Conservation (phyloP, 768 basidiomycete genomes). For the Mrakia frigida region DNA sequence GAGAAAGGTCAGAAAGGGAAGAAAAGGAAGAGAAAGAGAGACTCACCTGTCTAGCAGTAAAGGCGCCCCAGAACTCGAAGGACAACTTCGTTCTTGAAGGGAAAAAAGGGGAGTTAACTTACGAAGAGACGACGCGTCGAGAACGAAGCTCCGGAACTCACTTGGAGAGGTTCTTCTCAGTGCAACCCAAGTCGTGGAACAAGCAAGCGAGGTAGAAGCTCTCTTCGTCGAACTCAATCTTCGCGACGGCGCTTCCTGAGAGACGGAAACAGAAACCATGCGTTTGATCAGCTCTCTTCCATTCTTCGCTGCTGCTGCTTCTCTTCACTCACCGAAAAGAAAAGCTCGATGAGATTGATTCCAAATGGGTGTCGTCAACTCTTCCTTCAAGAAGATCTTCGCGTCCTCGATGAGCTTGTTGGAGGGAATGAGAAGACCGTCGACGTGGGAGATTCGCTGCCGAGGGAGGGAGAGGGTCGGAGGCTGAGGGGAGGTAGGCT, state of each 20-base stretch:
- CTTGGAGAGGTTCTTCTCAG: slow-evolving; percentile 33
- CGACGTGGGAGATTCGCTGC: slow-evolving; percentile 47
- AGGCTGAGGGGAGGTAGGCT: slow-evolving; percentile 49
- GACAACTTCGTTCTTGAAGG: slow-evolving; percentile 54
- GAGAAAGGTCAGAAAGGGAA: background rate
- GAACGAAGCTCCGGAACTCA: background rate
- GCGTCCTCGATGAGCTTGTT: slow-evolving; percentile 47
- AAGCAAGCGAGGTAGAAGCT: slow-evolving; percentile 54
- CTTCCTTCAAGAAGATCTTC: slow-evolving; percentile 47
- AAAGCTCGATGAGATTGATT: slow-evolving; percentile 54
- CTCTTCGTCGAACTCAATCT: slow-evolving; percentile 49
- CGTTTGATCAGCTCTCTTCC: background rate
- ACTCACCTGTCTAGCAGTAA: slow-evolving; percentile 50
- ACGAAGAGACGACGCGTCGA: background rate
- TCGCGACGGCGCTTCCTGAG: slow-evolving; percentile 51
- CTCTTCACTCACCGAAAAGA: slow-evolving; percentile 49
- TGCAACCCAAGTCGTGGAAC: slow-evolving; percentile 55
- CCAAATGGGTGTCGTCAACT: slow-evolving; percentile 50
- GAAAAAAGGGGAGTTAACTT: background rate
- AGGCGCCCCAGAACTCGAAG: slow-evolving; percentile 57
- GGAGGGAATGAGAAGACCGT: slow-evolving; percentile 49
- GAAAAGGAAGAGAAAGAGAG: background rate
- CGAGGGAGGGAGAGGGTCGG: slow-evolving; percentile 49
- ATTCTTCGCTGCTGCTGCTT: no score
- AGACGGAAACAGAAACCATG: background rate